phyloP scores from a whole-genome alignment of 140 eudicot genomes.

The Oenanthe javanica region DNA sequence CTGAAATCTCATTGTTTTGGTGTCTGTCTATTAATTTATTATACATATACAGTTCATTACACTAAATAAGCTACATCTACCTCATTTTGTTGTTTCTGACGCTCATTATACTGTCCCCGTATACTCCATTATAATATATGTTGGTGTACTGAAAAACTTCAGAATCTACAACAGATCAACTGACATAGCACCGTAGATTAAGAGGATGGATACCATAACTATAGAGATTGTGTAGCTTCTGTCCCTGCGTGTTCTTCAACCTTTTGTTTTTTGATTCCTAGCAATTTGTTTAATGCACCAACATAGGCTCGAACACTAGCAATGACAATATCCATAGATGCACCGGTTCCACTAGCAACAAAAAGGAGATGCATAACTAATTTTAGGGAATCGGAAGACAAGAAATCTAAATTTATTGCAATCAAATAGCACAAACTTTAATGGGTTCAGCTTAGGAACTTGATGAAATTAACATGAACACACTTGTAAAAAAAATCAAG shows the following conservation, averaged over 20 bases:
- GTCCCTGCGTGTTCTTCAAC: neutral
- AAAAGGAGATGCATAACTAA: slow-evolving; percentile 3
- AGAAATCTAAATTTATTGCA: neutral
- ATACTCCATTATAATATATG: neutral
- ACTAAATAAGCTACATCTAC: neutral
- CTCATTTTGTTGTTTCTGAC: neutral
- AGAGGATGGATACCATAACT: neutral
- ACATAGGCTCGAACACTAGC: slow-evolving; percentile 90
- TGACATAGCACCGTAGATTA: neutral
- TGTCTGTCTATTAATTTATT: too few relatives aligned
- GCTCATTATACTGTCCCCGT: neutral
- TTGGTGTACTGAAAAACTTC: neutral
- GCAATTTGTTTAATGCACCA: slow-evolving; percentile 83
- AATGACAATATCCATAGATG: slow-evolving; percentile 86
- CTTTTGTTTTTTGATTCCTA: slow-evolving; percentile 38
- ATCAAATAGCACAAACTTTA: neutral
- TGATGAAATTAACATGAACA: neutral
- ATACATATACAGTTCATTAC: neutral
- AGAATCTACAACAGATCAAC: neutral
- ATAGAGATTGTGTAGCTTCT: neutral
- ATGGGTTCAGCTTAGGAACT: neutral
- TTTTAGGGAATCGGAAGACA: too few relatives aligned
- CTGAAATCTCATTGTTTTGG: neutral
- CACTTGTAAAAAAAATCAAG: neutral
- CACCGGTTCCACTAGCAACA: slow-evolving; percentile 80